Base-by-base conservation (phyloP, 345 rosid species). In the Arabis alpina region DNA sequence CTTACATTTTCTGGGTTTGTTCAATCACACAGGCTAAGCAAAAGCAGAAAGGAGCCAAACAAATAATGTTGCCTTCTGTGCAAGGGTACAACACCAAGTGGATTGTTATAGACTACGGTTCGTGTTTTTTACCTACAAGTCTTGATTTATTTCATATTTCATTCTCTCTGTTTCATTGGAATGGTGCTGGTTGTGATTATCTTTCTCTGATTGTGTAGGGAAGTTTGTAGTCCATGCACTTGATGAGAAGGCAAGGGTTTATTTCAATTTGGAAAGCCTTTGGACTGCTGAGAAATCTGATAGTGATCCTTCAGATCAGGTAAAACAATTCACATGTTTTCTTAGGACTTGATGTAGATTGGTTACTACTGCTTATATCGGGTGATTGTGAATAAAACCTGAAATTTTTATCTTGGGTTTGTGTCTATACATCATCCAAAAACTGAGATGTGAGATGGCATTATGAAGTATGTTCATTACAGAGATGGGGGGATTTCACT, bases 191-290 rank as follows among this genome's bases (percentile, higher is more conserved):
- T 7, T 13, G 25, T 61, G 24, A 40, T 63, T 54, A 40, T 32
- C 62, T 15, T 27, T 66, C 19, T 67, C 43, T 19, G 23, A 11
- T 15, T 53, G 37, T 74, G 37, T 54, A 90, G 98, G 98, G 1
- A 92, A 81, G 76, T 86, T 88, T 65, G 83, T 90, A 30, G 83
- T 92, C 47, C 98, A 90, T 80, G 98, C 96, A 45, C 92, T 92
- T 65, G 98, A 92, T 68, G 98, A 90, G 83, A 86, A 89, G 65
- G 98, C 98, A 6, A 86, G 98, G 71, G 84, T 76, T 71, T 91
- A 91, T 66, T 93, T 87, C 79, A 75, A 87, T 76, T 79, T 91
- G 82, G 98, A 93, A 79, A 74, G 70, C 41, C 82, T 89, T 58
- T 86, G 96, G 92, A 69, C 73, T 48, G 28, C 73, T 7, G 74